Conservation (phyloP, 1,139 yeast genomes). For the Saccharomyces hybrid region DNA sequence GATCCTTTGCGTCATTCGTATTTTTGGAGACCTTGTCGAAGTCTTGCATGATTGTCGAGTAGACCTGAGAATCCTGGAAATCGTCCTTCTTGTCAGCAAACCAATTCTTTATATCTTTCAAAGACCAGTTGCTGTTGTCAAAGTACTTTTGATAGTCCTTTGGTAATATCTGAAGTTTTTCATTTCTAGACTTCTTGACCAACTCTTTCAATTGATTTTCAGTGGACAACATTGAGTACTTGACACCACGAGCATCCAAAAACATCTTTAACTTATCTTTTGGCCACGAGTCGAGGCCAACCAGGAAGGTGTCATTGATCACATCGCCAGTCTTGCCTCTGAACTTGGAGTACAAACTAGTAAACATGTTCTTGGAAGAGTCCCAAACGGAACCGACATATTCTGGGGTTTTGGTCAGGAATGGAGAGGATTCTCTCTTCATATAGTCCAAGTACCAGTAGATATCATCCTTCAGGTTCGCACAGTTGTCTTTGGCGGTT, state of each 20-base stretch:
- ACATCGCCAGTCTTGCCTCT: conserved; percentile 29
- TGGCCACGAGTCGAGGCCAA: conserved; percentile 43
- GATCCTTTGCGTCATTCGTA: conserved; percentile 24
- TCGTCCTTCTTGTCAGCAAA: conserved; percentile 26
- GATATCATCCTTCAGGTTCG: conserved; percentile 35
- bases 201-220: conserved; percentile 41
- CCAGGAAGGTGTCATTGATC: conserved; percentile 40
- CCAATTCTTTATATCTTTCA: conserved; percentile 2
- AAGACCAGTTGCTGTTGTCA: conserved; percentile 2
- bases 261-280: conserved; percentile 44
- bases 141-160: conserved; percentile 20
- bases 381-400: conserved; percentile 24
- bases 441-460: conserved; percentile 34
- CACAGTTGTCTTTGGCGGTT: conserved; percentile 35
- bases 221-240: conserved; percentile 41
- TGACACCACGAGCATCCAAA: conserved; percentile 45
- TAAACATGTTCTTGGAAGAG: conserved; percentile 10
- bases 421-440: conserved; percentile 31
- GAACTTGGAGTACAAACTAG: conserved; percentile 9
- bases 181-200: conserved; percentile 41
- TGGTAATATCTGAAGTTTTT: conserved; percentile 35
- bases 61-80: conserved; percentile 32
- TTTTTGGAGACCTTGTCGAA: conserved; percentile 17
- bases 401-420: conserved; percentile 29
- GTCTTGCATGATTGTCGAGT: conserved; percentile 29